Evolutionary conservation across 805 yeast genomes (phyloP).

Genomic region (Hemisphaericaspora nanyangensis): DNA sequence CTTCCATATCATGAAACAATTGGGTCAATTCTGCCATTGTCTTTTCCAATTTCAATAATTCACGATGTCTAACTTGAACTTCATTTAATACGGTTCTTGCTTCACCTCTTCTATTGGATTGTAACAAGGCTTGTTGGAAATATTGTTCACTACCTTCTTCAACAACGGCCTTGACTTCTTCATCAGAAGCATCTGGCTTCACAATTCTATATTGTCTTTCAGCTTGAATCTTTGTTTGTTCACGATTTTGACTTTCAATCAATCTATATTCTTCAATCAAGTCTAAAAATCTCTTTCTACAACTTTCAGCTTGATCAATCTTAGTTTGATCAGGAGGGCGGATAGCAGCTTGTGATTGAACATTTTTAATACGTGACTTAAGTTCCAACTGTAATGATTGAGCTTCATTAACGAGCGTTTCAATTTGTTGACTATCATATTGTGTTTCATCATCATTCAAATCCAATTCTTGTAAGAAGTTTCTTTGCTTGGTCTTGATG

Average conservation of each 20-base stretch:
- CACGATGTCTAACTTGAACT: constrained; percentile 94
- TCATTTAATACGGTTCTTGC: constrained; percentile 93
- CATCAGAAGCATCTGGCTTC: constrained; percentile 79
- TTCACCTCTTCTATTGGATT: constrained; percentile 87
- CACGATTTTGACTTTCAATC: constrained; percentile 82
- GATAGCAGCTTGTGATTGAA: constrained; percentile 68
- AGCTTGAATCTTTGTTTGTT: constrained; percentile 80
- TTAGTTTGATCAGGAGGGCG: constrained; percentile 65
- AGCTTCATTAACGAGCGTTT: constrained; percentile 72
- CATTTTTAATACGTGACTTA: constrained; percentile 70
- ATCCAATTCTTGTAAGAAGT: constrained; percentile 39
- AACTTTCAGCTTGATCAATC: constrained; percentile 85
- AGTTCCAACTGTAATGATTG: constrained; percentile 71
- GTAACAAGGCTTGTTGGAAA: constrained; percentile 87
- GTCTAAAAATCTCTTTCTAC: constrained; percentile 79
- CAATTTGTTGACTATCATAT: constrained; percentile 70
- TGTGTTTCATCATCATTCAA: constrained; percentile 42
- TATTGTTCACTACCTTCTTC: constrained; percentile 87
- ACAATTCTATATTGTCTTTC: constrained; percentile 90
- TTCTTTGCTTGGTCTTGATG: constrained; percentile 38
- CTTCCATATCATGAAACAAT: constrained; percentile 94
- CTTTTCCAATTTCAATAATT: constrained; percentile 89
- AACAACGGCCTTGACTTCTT: constrained; percentile 79
- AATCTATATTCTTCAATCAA: constrained; percentile 83
- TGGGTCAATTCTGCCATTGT: constrained; percentile 94